Base-by-base conservation (phyloP, 768 basidiomycete genomes). In the Auriculariales sp. region DNA sequence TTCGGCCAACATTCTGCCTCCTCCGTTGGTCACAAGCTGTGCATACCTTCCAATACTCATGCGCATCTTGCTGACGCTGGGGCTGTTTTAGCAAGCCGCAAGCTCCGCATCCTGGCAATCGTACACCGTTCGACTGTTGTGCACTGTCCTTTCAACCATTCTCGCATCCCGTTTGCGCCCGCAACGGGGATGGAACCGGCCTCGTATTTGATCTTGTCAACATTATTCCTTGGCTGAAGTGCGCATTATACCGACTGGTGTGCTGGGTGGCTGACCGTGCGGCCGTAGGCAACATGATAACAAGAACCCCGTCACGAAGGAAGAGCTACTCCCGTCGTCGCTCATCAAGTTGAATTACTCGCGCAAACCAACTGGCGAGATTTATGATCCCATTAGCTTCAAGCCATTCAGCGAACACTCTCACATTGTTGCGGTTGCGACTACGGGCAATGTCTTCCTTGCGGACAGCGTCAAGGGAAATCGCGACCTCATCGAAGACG, bases 391-490 rank as follows among this genome's bases (percentile, higher is more conserved):
- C 0, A 91, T 99, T 36, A 90, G 91, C 3, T 99, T 94, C 77
- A 98, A 97, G 63, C 84, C 88, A 2, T 95, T 99, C 73, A 92
- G 75, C 60, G 84, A 94, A 54, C 94, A 98, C 62, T 93, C 94
- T 1, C 87, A 97, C 60, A 87, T 99, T 49, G 87, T 91, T 31
- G 86, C 88, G 34, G 80, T 95, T 56, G 81, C 82, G 4, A 83
- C 79, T 0, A 91, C 90, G 0, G 92, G 91, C 14, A 95, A 95
- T 61, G 91, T 98, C 12, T 98, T 86, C 64, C 72, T 93, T 15
- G 83, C 84, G 6, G 95, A 97, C 44, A 94, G 92, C 56, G 70
- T 91, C 52, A 89, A 81, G 59, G 85, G 82, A 19, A 84, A 86
- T 52, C 73, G 70, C 55, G 95, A 99, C 62, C 69, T 98, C n/a